phyloP scores from a whole-genome alignment of 1,284 basidiomycete genomes.

The Coniferiporia sulphurascens region DNA sequence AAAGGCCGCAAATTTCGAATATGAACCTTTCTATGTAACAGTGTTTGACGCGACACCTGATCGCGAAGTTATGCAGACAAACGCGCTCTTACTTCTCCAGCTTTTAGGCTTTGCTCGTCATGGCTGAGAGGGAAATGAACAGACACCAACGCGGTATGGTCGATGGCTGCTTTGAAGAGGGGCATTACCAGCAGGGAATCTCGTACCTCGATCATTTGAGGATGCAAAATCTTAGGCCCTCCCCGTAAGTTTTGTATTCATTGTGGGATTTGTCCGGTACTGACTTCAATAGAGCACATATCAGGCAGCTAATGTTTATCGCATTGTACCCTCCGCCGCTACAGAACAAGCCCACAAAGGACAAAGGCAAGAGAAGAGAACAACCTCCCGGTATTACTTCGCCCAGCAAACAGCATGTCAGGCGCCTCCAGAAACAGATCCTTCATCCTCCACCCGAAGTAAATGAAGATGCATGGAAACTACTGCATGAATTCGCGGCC shows the following conservation, averaged over 20 bases:
- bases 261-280: neutral
- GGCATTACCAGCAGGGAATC: conserved; percentile 63
- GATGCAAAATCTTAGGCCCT: conserved; percentile 47
- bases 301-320: conserved; percentile 65
- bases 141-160: conserved; percentile 52
- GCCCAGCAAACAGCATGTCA: conserved; percentile 43
- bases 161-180: conserved; percentile 68
- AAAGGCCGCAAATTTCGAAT: too few species aligned
- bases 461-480: conserved; percentile 44
- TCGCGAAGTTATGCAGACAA: too few species aligned
- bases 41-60: too few species aligned
- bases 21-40: too few species aligned
- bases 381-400: conserved; percentile 28
- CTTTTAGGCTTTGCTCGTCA: neutral
- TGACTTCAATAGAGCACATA: conserved; percentile 41
- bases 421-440: conserved; percentile 38
- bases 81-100: too few species aligned
- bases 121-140: conserved; percentile 33
- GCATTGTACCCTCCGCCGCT: conserved; percentile 50
- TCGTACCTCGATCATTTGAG: conserved; percentile 54
- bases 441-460: conserved; percentile 37
- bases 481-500: conserved; percentile 49
- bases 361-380: conserved; percentile 30
- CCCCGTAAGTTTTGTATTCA: conserved; percentile 38
- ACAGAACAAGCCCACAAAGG: conserved; percentile 20